Percentiles rank a stretch among this genome's conserved stretches.
Evolutionary conservation across 2,329 filamentous ascomycete species (phyloP).

Genomic region (Fusarium keratoplasticum): DNA sequence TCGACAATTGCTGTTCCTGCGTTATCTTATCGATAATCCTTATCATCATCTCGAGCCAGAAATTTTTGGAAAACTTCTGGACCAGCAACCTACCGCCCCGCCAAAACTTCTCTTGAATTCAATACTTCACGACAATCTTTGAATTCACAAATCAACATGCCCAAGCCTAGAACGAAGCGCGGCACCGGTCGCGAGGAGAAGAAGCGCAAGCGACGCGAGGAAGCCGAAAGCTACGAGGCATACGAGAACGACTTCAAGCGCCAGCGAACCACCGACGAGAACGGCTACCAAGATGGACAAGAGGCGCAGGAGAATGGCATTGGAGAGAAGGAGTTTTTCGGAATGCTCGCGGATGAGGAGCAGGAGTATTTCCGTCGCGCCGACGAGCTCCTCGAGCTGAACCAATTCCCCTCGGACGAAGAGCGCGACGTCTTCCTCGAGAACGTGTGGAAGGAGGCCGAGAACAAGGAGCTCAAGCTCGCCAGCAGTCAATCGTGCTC

Average conservation of each 20-base stretch:
- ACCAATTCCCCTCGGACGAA: constrained; percentile 84
- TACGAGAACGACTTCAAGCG: constrained; percentile 41
- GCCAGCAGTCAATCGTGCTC: constrained; percentile 97
- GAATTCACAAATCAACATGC: constrained; percentile 48
- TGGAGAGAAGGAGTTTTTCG: constrained; percentile 83
- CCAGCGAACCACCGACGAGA: constrained; percentile 40
- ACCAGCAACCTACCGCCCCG: constrained; percentile 20
- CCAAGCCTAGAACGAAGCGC: constrained; percentile 58
- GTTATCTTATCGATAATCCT: constrained; percentile 36
- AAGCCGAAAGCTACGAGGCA: constrained; percentile 34
- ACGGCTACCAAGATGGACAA: constrained; percentile 39
- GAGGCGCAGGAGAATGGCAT: constrained; percentile 42
- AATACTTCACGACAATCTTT: constrained; percentile 2
- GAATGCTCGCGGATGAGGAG: constrained; percentile 91
- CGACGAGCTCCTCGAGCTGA: constrained; percentile 89
- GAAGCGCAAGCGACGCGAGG: constrained; percentile 54
- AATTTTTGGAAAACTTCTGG: constrained; percentile 36
- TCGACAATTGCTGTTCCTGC: background rate
- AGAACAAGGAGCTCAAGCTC: constrained; percentile 94
- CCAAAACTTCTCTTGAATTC: constrained; percentile 20
- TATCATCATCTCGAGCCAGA: background rate
- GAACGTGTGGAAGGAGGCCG: constrained; percentile 87
- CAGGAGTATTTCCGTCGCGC: constrained; percentile 95
- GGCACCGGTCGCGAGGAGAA: constrained; percentile 54
- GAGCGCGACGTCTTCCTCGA: constrained; percentile 78